Percentiles rank a stretch among this genome's conserved stretches.
Conservation (phyloP, 164 flowering plant genomes). For the Stephania yunnanensis region DNA sequence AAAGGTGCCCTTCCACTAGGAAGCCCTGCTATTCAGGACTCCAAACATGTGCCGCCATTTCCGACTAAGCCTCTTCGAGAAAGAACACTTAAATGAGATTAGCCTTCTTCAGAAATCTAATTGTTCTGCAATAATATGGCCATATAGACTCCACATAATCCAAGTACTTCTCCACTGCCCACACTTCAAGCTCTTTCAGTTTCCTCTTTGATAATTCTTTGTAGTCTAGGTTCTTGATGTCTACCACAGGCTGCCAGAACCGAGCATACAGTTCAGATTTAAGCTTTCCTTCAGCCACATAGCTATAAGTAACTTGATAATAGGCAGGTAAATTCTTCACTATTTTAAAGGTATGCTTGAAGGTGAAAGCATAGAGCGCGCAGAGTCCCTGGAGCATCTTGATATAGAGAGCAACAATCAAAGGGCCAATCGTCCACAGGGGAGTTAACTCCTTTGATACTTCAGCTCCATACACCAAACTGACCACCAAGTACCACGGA, state of each 20-base stretch:
- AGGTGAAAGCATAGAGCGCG: conserved; percentile 57
- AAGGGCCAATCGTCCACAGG: conserved; percentile 78
- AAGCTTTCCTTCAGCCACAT: conserved; percentile 46
- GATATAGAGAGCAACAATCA: conserved; percentile 60
- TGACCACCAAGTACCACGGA: conserved; percentile 55
- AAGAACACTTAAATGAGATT: conserved; percentile 42
- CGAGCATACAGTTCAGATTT: conserved; percentile 29
- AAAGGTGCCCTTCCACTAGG: background rate
- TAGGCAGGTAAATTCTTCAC: conserved; percentile 47
- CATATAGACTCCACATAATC: conserved; percentile 69
- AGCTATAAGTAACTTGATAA: conserved; percentile 28
- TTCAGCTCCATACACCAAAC: conserved; percentile 54
- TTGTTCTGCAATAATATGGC: conserved; percentile 75
- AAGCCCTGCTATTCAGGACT: background rate
- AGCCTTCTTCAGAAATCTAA: conserved; percentile 76
- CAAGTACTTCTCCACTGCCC: conserved; percentile 52
- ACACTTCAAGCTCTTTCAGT: conserved; percentile 36
- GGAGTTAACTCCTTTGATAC: conserved; percentile 81
- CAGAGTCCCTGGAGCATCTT: conserved; percentile 49
- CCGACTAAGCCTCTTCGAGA: background rate
- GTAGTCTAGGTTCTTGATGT: conserved; percentile 44
- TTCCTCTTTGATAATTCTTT: conserved; percentile 30
- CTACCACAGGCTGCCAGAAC: conserved; percentile 43
- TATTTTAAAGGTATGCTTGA: conserved; percentile 47
- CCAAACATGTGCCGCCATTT: background rate